These are phyloP conservation scores for Colletotrichum spinosum DNA, from an alignment of 2,329 filamentous ascomycete genomes.

Conservation along the genomic window DNA sequence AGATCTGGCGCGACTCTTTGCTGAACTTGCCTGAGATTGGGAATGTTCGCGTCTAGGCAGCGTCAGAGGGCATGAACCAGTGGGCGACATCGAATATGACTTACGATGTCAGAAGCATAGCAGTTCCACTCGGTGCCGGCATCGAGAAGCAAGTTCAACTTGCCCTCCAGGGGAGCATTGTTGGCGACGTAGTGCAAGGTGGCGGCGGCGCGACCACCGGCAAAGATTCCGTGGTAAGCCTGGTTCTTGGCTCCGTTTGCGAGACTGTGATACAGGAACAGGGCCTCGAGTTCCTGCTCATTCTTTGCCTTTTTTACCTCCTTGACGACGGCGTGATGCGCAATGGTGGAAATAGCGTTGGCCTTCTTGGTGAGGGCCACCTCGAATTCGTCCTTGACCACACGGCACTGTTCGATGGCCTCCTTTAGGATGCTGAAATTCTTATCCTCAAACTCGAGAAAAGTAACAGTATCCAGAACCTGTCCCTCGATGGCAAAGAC, in stretches of 20 bases:
- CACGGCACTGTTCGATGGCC: conserved; percentile 76
- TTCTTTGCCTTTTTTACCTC: conserved; percentile 74
- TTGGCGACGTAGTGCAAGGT: conserved; percentile 92
- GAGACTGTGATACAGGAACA: conserved; percentile 82
- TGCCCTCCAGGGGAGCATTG: conserved; percentile 74
- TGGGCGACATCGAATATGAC: conserved; percentile 3
- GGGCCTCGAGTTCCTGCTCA: conserved; percentile 85
- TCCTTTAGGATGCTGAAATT: conserved; percentile 64
- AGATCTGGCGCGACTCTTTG: conserved; percentile 77
- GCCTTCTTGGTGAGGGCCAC: conserved; percentile 79
- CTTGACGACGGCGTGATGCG: conserved; percentile 72
- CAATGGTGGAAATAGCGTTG: conserved; percentile 76
- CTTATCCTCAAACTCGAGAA: conserved; percentile 66
- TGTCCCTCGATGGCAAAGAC: conserved; percentile 85
- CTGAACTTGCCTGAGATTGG: conserved; percentile 81
- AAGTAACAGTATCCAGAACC: conserved; percentile 77
- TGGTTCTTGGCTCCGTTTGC: conserved; percentile 82
- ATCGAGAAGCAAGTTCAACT: conserved; percentile 85
- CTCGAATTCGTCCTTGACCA: conserved; percentile 81
- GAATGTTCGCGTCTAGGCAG: conserved; percentile 80
- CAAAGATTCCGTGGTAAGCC: conserved; percentile 89
- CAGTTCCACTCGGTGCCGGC: conserved; percentile 82
- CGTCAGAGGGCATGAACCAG: conserved; percentile 49
- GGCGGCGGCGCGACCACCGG: conserved; percentile 81
- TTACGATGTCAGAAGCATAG: conserved; percentile 75